Evolutionary conservation across 495 filamentous ascomycete species (phyloP).

Genomic region (Hyaloscypha bicolor): DNA sequence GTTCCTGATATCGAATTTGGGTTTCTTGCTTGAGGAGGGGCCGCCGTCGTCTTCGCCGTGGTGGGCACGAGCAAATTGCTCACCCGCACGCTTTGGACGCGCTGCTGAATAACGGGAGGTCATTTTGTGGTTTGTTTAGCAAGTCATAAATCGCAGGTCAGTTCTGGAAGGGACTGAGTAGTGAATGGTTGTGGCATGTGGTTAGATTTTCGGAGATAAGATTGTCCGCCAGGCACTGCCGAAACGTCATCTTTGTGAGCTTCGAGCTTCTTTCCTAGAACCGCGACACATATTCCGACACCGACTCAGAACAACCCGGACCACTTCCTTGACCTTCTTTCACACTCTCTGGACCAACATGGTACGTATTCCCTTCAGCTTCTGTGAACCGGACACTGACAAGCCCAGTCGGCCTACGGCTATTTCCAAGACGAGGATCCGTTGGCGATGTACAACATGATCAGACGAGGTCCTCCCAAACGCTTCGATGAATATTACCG

Average conservation of each 20-base stretch:
- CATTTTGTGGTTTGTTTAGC: constrained; percentile 46
- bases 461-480: constrained; percentile 31
- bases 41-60: constrained; percentile 57
- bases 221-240: constrained; percentile 26
- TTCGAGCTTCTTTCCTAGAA: constrained; percentile 19
- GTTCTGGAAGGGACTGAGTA: background rate
- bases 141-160: constrained; percentile 2
- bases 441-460: constrained; percentile 50
- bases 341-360: constrained; percentile 21
- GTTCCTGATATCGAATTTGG: constrained; percentile 93
- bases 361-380: constrained; percentile 24
- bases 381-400: constrained; percentile 5
- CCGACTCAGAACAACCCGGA: background rate
- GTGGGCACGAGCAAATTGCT: constrained; percentile 75
- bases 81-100: constrained; percentile 80
- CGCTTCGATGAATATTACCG: constrained; percentile 98
- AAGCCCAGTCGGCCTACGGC: constrained; percentile 39
- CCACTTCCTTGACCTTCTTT: background rate
- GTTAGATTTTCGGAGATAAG: constrained; percentile 11
- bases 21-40: constrained; percentile 67
- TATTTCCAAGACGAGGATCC: constrained; percentile 62
- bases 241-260: constrained; percentile 31
- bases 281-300: constrained; percentile 9
- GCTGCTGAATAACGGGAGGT: constrained; percentile 62
- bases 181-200: background rate